Base-by-base conservation (phyloP, 371 early-diverging fungal species). In the Mortierella sp. region DNA sequence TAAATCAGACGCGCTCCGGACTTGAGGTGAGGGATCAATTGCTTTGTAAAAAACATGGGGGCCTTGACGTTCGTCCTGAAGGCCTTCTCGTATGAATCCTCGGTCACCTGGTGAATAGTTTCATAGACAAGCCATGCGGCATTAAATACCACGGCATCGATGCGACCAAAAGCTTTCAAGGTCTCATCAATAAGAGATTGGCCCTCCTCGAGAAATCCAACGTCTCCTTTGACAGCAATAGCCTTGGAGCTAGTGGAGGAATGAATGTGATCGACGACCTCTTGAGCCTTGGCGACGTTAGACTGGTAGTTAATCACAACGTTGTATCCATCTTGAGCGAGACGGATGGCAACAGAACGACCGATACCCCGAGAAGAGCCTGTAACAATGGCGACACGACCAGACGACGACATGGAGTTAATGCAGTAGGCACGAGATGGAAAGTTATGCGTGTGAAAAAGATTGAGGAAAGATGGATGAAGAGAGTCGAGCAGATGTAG, bases 81-180 rank as follows among this genome's bases (percentile, higher is more conserved):
- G 21, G 70, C 72, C 11, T 63, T 48, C 24, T 76, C 81, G 13
- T 70, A 80, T 4, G 70, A 69, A 11, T 80, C 76, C 33, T 72
- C 77, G 0, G 72, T 72, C 10, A 77, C 62, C 2, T 72, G 61
- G 13, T 68, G 50, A 32, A 77, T 48, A 21, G 64, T 2, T 41
- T 72, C 53, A 58, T 65, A 61, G 3, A 69, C 71, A 50, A 74
- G 50, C 76, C 76, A 70, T 15, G 53, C 83, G n/a, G 83, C 83
- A 21, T 83, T 83, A 41, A 77, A 77, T 60, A 77, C 74, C 5
- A 83, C 68, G 15, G 61, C 40, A 28, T 83, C 83, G 47, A 83
- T 77, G 40, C 68, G 40, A 0, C 83, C 83, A 65, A 70, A 83
- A 1, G 60, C 60, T 16, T 55, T 45, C 21, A 83, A 33, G 32